A percentile compares a stretch with the other conserved stretches of the same genome.
These are phyloP conservation scores for Lachnellula willkommii DNA, from an alignment of 2,329 filamentous ascomycete genomes.

Conservation along the genomic window DNA sequence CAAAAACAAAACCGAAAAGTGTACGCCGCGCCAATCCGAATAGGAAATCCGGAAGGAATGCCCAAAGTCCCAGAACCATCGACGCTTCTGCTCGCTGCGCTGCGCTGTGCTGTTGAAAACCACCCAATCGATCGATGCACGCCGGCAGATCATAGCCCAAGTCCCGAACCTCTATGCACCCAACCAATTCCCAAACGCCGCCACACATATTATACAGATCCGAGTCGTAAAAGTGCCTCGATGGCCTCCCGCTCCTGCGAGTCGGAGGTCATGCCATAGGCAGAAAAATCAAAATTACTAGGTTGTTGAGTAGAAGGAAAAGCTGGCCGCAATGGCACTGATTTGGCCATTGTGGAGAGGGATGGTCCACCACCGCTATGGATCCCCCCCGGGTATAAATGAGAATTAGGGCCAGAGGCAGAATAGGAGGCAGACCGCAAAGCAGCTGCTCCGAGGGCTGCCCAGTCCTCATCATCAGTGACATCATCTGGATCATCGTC, in stretches of 20 bases:
- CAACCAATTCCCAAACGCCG: slow-evolving; percentile 24
- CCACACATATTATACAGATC: slow-evolving; percentile 57
- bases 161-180: slow-evolving; percentile 21
- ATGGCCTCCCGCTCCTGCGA: slow-evolving; percentile 76
- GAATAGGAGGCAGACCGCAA: slow-evolving; percentile 65
- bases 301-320: slow-evolving; percentile 34
- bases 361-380: slow-evolving; percentile 33
- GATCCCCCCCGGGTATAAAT: slow-evolving; percentile 42
- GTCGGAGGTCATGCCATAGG: slow-evolving; percentile 42
- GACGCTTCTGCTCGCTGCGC: slow-evolving; percentile 24
- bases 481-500: slow-evolving; percentile 76
- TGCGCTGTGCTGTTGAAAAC: slow-evolving; percentile 21
- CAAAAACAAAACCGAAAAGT: slow-evolving; percentile 22
- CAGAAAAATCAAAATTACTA: slow-evolving; percentile 47
- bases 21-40: slow-evolving; percentile 19
- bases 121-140: slow-evolving; percentile 29
- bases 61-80: slow-evolving; percentile 17
- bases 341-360: slow-evolving; percentile 27
- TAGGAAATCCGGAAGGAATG: background rate
- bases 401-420: slow-evolving; percentile 48
- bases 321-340: slow-evolving; percentile 24
- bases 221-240: slow-evolving; percentile 73
- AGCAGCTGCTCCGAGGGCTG: slow-evolving; percentile 77
- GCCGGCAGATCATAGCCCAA: slow-evolving; percentile 28
- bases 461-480: slow-evolving; percentile 97